A percentile compares a stretch with the other conserved stretches of the same genome.
Conservation (phyloP, 2,329 filamentous ascomycete species). For the Ophiobolus disseminans region DNA sequence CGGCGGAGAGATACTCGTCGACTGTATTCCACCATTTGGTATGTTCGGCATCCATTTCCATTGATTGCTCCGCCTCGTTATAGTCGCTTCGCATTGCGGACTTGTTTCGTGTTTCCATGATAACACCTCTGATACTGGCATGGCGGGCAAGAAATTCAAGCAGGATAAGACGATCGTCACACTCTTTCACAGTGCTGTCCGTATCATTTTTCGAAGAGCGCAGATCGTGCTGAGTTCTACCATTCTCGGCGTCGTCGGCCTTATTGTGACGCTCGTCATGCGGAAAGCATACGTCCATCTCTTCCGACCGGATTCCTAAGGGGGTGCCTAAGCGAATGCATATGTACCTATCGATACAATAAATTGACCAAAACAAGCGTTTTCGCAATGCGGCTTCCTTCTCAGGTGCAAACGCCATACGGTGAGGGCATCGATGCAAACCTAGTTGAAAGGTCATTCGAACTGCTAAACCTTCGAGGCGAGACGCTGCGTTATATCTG, state of each 20-base stretch:
- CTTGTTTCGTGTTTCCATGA: constrained; percentile 29
- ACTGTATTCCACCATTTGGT: constrained; percentile 37
- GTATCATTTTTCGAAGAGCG: too few species aligned
- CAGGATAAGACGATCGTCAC: constrained; percentile 26
- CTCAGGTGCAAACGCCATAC: constrained; percentile 1
- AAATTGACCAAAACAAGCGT: constrained; percentile 33
- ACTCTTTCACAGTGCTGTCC: constrained; percentile 3
- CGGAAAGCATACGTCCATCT: constrained; percentile 31
- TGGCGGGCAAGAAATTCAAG: constrained; percentile 33
- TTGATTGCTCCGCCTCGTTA: constrained; percentile 14
- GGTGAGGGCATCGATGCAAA: constrained; percentile 24
- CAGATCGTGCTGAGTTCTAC: too few species aligned
- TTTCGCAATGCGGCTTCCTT: constrained; percentile 30
- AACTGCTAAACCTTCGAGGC: constrained; percentile 28
- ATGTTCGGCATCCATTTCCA: constrained; percentile 31
- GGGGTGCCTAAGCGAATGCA: constrained; percentile 32
- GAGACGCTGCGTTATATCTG: constrained; percentile 34
- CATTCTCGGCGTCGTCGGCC: too few species aligned
- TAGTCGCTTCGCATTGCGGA: constrained; percentile 10
- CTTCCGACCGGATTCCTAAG: constrained; percentile 25
- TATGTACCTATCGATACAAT: constrained; percentile 34
- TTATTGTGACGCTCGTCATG: constrained; percentile 23
- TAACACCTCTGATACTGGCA: constrained; percentile 29
- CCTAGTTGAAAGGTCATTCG: constrained; percentile 29
- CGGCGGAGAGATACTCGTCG: constrained; percentile 30